phyloP scores from a whole-genome alignment of 768 basidiomycete species.

The Tylopilus sp. region DNA sequence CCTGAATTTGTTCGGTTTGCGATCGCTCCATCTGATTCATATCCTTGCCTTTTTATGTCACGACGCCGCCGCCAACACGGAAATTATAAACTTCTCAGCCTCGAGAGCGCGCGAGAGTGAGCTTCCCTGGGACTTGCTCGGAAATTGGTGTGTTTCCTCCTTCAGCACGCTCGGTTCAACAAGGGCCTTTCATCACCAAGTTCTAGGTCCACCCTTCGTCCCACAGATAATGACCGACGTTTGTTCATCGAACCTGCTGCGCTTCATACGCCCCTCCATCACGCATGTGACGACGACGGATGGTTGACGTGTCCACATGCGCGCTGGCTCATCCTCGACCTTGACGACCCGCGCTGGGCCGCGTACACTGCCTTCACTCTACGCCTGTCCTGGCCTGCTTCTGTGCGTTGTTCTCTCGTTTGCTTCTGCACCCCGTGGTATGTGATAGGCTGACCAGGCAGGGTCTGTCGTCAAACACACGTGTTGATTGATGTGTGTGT shows the following conservation, averaged over 20 bases:
- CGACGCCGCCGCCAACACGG: slow-evolving; percentile 50
- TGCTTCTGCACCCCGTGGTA: neutral
- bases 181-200: neutral
- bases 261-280: slow-evolving; percentile 34
- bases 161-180: slow-evolving; percentile 15
- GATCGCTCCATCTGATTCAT: slow-evolving; percentile 14
- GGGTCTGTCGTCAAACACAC: neutral
- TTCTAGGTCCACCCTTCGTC: slow-evolving; percentile 40
- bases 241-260: slow-evolving; percentile 43
- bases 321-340: slow-evolving; percentile 46
- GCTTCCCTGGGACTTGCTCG: slow-evolving; percentile 18
- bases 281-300: slow-evolving; percentile 33
- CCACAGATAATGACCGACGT: slow-evolving; percentile 30
- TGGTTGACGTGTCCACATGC: slow-evolving; percentile 40
- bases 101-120: slow-evolving; percentile 18
- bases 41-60: slow-evolving; percentile 25
- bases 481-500: neutral
- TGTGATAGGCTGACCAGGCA: neutral
- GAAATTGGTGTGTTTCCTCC: slow-evolving; percentile 28
- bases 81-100: slow-evolving; percentile 57
- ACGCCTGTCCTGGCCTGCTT: slow-evolving; percentile 54
- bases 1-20: slow-evolving; percentile 6
- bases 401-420: slow-evolving; percentile 34
- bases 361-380: slow-evolving; percentile 46
- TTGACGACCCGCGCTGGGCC: slow-evolving; percentile 40